phyloP scores from a whole-genome alignment of 2,329 filamentous ascomycete genomes.

The Botrytis deweyae region DNA sequence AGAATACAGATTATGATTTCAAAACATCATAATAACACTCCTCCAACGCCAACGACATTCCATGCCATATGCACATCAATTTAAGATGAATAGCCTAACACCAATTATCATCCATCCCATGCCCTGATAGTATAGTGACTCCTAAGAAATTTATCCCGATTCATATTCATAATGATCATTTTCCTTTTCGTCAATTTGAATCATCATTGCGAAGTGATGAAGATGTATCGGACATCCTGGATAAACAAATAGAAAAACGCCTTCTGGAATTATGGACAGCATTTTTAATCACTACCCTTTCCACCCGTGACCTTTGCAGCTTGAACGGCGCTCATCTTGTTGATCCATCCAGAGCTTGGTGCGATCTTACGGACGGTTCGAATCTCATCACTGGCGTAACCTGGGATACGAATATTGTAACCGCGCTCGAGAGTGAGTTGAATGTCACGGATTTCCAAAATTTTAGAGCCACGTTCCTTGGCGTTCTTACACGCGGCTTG shows the following conservation, averaged over 20 bases:
- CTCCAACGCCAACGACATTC: not conserved
- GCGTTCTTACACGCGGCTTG: constrained; percentile 85
- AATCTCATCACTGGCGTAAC: constrained; percentile 91
- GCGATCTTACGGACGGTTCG: constrained; percentile 92
- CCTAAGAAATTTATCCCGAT: not conserved
- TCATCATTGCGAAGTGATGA: not conserved
- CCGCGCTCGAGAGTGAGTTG: constrained; percentile 80
- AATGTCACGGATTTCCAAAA: constrained; percentile 84
- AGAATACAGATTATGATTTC: not conserved
- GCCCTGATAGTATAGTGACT: not conserved
- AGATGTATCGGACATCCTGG: not conserved
- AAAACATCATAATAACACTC: not conserved
- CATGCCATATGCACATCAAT: not conserved
- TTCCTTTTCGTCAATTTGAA: not conserved
- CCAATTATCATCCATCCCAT: constrained; percentile 3
- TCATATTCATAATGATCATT: not conserved
- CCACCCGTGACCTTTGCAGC: constrained; percentile 77
- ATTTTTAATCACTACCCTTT: constrained; percentile 35
- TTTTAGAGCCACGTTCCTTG: constrained; percentile 87
- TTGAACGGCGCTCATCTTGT: constrained; percentile 96
- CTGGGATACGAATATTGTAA: constrained; percentile 90
- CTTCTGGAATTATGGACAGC: not conserved
- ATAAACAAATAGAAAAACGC: not conserved
- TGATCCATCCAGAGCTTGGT: constrained; percentile 84
- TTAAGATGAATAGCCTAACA: not conserved